Evolutionary conservation across 805 yeast genomes (phyloP), one percentile per base, ranked within the genome.

Genomic region (Metschnikowia cubensis): DNA sequence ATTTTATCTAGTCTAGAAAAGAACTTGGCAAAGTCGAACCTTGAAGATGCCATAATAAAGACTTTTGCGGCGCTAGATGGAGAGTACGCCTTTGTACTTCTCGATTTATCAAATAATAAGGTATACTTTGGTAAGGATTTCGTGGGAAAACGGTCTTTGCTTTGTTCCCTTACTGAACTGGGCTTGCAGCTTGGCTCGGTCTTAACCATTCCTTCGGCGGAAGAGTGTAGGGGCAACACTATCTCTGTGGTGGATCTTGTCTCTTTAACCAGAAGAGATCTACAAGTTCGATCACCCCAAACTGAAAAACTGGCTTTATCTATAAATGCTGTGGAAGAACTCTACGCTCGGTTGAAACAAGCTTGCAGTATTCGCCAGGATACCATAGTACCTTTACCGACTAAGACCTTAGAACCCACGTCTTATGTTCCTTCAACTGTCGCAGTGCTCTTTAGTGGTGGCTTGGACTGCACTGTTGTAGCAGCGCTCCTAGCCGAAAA

Each of bases 361-460:
- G 65, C 87, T 1, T 80, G 84, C 2, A 43, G 55, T 1, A 61
- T 71, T n/a, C 70, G 94, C 50, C 77, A 83, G n/a, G 61, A 66
- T 8, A 76, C 87, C 0, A 84, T 87, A 4, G 77, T 76, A 50
- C 45, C 45, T 2, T 15, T 42, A 4, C 37, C 21, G 7, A 32
- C 45, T 3, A n/a, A 33, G n/a, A 33, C 21, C 6, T 11, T 21
- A 14, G 34, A 15, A 32, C 4, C 34, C 2, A 4, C 10, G n/a
- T 20, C 37, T 7, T 18, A 41, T n/a, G 10, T 84, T 39, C 35
- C 42, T 18, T 49, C 53, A 7, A 35, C 33, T 4, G 13, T 53
- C 3, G 86, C 87, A 0, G 71, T 94, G 0, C 67, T 94, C 32
- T 94, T 91, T 62, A 89, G 97, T 40, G 99, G 99, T 1, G 99